These are phyloP conservation scores for Blastobotrys parvus DNA, from an alignment of 805 yeast species.

Conservation along the genomic window DNA sequence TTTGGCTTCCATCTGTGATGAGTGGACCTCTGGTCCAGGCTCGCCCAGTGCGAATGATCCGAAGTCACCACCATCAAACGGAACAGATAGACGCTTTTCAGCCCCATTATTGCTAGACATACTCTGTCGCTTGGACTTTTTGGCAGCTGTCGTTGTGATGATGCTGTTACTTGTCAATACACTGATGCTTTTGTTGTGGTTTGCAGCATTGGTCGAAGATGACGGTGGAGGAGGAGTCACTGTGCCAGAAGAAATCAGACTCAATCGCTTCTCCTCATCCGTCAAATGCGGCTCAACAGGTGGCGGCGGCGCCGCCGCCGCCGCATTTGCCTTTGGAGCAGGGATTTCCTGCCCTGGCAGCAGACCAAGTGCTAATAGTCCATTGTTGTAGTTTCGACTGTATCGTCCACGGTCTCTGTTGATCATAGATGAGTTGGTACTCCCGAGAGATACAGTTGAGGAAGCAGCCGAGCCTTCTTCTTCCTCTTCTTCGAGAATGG, in stretches of 20 bases:
- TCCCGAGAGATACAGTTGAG: conserved; percentile 10
- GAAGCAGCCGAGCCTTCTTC: conserved; percentile 11
- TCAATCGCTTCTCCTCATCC: not conserved
- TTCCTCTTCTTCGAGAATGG: conserved; percentile 22
- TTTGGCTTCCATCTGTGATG: not conserved
- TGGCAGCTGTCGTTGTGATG: not conserved
- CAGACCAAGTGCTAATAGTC: conserved; percentile 2
- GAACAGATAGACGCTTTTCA: not conserved
- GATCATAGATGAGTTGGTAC: conserved; percentile 7
- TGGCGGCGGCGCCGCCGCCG: not conserved
- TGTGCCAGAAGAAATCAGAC: not conserved
- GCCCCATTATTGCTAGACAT: not conserved
- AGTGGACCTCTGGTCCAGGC: conserved; percentile 25
- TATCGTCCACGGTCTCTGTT: conserved; percentile 11
- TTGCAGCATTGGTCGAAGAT: too few relatives aligned
- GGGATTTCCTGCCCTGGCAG: not conserved
- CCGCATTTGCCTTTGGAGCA: not conserved
- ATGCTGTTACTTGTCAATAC: too few relatives aligned
- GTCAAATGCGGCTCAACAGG: not conserved
- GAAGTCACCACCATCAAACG: conserved; percentile 4
- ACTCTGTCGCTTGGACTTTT: not conserved
- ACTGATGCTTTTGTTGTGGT: too few relatives aligned
- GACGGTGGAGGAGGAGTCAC: not conserved
- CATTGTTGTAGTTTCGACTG: conserved; percentile 12
- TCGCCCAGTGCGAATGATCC: conserved; percentile 16